Base-by-base conservation (phyloP, 2,329 filamentous ascomycete genomes). In the Furcasterigmium furcatum region DNA sequence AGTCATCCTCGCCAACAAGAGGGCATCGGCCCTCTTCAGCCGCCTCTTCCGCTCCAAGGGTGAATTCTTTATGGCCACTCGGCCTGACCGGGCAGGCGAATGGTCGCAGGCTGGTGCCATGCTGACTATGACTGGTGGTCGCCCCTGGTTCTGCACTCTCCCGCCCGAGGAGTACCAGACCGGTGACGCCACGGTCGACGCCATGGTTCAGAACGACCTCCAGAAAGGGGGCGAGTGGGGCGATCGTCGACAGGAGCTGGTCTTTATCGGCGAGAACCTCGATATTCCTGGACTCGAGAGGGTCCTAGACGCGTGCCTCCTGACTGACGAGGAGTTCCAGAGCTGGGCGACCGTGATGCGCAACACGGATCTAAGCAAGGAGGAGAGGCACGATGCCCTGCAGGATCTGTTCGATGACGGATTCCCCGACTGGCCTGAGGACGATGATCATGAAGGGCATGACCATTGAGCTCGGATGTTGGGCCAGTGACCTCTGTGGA, bases 201-300 rank as follows among this genome's bases (percentile, higher is more conserved):
- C 66, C 7, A 72, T 77, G 0, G 70, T 78, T 12, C 56, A 64
- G 35, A 69, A 76, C 45, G 75, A 79, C 52, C 71, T 79, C 19
- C 57, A 66, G 7, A 73, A 75, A 21, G 75, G 76, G 5, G 79
- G 77, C 0, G 72, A 79, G 47, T 88, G 84, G 82, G 85, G 83
- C 1, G 85, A 89, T 53, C 72, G 85, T 2, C 71, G 85, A 3
- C 85, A 89, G 58, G 85, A 89, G 59, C 59, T 89, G 7, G 85
- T 89, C 3, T 86, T 89, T 49, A 88, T 90, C 46, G 85, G 85
- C 0, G 83, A 88, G 60, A 72, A 73, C 5, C 68, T 89, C 13
- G 72, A 87, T 41, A 56, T 70, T 2, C 56, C 60, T 5, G 71
- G 66, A 0, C 65, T 89, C 14, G 76, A 72, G 20, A 63, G 60